Evolutionary conservation across 768 basidiomycete genomes (phyloP).

Genomic region (Termitomyces sp.): DNA sequence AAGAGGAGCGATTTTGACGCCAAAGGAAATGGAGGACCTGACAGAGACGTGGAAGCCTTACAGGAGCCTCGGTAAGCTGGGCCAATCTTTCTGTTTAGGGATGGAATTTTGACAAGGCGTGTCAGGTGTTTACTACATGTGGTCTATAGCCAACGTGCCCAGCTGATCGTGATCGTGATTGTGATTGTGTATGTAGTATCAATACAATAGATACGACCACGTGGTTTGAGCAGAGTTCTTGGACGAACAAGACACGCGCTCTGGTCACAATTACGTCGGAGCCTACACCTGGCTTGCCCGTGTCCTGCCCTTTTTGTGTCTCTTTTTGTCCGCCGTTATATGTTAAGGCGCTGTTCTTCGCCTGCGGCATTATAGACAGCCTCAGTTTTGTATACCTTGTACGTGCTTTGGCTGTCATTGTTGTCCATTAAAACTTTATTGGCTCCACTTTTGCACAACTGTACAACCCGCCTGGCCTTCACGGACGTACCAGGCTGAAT

Average conservation of each 20-base stretch:
- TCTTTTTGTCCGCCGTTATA: constrained; percentile 11
- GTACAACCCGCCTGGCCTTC: constrained; percentile 1
- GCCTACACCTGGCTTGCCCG: constrained; percentile 9
- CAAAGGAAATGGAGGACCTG: constrained; percentile 75
- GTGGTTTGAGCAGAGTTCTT: neutral
- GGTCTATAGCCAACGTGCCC: constrained; percentile 57
- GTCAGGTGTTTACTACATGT: constrained; percentile 82
- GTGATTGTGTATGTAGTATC: neutral
- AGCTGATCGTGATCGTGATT: neutral
- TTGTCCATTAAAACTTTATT: constrained; percentile 11
- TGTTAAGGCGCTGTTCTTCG: constrained; percentile 8
- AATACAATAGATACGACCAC: constrained; percentile 4
- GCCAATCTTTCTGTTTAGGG: neutral
- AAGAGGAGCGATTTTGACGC: constrained; percentile 71
- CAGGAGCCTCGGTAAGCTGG: constrained; percentile 63
- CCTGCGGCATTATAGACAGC: constrained; percentile 8
- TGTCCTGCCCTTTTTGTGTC: constrained; percentile 11
- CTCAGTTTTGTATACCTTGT: constrained; percentile 2
- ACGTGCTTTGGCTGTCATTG: constrained; percentile 14
- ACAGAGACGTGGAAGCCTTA: constrained; percentile 80
- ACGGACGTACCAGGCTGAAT: constrained; percentile 16
- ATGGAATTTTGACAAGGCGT: neutral
- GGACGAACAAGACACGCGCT: neutral
- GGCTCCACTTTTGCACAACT: constrained; percentile 2
- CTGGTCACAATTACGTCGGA: constrained; percentile 9